Evolutionary conservation across 495 filamentous ascomycete genomes (phyloP).

Genomic region (Symbiotaphrina buchneri): DNA sequence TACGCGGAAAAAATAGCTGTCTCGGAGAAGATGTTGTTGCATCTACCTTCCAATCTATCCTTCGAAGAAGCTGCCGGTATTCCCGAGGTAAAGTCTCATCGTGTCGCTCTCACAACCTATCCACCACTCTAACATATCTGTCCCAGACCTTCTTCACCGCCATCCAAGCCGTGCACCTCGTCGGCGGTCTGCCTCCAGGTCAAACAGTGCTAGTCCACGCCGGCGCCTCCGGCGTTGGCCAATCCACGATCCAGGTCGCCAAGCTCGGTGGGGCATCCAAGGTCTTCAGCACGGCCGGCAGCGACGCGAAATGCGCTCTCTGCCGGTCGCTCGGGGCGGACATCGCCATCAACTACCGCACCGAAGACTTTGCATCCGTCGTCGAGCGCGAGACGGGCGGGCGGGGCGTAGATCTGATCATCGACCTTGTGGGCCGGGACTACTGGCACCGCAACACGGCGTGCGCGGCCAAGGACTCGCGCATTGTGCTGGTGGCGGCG

Average conservation of each 20-base stretch:
- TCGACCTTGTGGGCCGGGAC: constrained; percentile 60
- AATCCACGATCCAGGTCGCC: constrained; percentile 69
- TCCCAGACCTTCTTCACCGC: constrained; percentile 80
- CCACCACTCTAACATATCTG: constrained; percentile 1
- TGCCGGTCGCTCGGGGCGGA: constrained; percentile 52
- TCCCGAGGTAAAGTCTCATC: constrained; percentile 32
- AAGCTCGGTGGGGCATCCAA: constrained; percentile 33
- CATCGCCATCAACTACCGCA: constrained; percentile 59
- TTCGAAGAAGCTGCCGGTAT: constrained; percentile 56
- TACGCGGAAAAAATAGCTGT: constrained; percentile 83
- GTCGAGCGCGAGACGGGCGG: constrained; percentile 40
- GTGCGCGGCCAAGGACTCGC: constrained; percentile 48
- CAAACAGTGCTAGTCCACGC: constrained; percentile 79
- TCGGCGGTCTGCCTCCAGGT: constrained; percentile 44
- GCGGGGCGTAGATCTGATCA: constrained; percentile 53
- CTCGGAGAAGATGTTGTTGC: constrained; percentile 48
- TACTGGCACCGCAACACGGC: constrained; percentile 67
- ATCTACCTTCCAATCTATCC: constrained; percentile 52
- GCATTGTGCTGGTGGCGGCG: constrained; percentile 45
- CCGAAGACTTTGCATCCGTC: constrained; percentile 46
- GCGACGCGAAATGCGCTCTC: constrained; percentile 60
- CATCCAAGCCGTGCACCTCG: constrained; percentile 62
- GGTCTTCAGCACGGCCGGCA: constrained; percentile 60
- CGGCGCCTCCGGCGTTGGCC: constrained; percentile 66
- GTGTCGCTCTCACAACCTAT: constrained; percentile 3